phyloP scores from a whole-genome alignment of 139 green algal genomes.

The Volvox reticuliferus region DNA sequence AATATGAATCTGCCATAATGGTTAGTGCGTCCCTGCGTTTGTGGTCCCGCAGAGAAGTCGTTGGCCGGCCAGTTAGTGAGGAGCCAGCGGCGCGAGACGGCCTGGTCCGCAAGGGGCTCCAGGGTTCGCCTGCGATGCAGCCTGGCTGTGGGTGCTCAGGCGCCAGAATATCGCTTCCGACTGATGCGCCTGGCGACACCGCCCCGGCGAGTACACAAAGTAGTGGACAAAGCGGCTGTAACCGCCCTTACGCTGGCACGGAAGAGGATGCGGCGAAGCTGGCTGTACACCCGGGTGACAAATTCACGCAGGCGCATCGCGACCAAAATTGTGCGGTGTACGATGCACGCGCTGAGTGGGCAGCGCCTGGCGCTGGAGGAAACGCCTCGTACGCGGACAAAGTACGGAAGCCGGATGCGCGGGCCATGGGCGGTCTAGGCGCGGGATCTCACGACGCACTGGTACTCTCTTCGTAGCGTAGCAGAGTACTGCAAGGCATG shows the following conservation, averaged over 20 bases:
- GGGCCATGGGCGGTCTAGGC: no score
- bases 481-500: no score
- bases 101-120: no score
- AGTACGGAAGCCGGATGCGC: not conserved
- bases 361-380: not conserved
- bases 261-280: not conserved
- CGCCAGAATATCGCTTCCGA: not conserved
- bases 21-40: no score
- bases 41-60: no score
- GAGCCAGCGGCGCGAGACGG: no score
- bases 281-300: not conserved
- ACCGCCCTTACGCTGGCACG: not conserved
- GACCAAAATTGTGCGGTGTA: not conserved
- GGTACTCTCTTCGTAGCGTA: no score
- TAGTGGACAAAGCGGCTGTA: not conserved
- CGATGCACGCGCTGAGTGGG: not conserved
- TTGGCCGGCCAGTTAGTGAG: no score
- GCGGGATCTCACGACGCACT: no score
- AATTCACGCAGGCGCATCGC: not conserved
- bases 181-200: not conserved
- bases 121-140: no score
- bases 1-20: no score
- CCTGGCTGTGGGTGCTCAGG: no score
- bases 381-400: not conserved
- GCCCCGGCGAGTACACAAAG: not conserved